phyloP scores from a whole-genome alignment of 169 alveolate genomes.

The Babesia bigemina region DNA sequence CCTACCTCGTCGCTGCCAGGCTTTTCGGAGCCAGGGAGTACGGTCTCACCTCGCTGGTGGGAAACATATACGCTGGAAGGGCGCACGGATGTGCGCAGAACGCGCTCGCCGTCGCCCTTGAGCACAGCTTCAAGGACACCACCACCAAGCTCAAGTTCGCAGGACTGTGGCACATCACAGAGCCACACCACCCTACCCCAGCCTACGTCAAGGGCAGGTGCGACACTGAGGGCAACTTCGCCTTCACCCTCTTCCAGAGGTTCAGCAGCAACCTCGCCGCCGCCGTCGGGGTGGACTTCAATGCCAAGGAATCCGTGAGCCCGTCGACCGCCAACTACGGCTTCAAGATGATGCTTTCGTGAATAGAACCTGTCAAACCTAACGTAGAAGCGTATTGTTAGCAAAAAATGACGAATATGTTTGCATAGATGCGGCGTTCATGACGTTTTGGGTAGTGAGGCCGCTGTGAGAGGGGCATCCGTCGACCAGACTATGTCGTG shows the following conservation, averaged over 20 bases:
- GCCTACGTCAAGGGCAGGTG: constrained; percentile 65
- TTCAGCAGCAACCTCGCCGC: constrained; percentile 42
- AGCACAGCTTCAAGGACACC: constrained; percentile 41
- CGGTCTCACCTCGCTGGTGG: constrained; percentile 33
- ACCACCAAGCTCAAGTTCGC: constrained; percentile 49
- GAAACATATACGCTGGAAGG: constrained; percentile 44
- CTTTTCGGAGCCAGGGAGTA: constrained; percentile 50
- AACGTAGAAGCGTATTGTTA: too few species aligned
- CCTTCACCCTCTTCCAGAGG: constrained; percentile 57
- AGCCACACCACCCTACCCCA: constrained; percentile 30
- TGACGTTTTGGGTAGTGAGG: too few species aligned
- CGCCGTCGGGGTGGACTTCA: constrained; percentile 45
- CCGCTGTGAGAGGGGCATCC: too few species aligned
- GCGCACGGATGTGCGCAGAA: constrained; percentile 36
- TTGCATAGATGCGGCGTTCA: too few species aligned
- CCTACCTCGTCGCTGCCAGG: constrained; percentile 48
- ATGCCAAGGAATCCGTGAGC: constrained; percentile 34
- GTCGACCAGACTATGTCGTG: too few species aligned
- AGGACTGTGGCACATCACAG: constrained; percentile 61
- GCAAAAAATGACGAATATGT: too few species aligned
- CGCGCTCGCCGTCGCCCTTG: constrained; percentile 43
- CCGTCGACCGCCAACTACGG: constrained; percentile 57
- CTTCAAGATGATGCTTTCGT: constrained; percentile 46
- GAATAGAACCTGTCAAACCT: neutral
- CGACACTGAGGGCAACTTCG: constrained; percentile 56